phyloP scores from a whole-genome alignment of 1,139 yeast genomes.

The Komagataea norvegica region DNA sequence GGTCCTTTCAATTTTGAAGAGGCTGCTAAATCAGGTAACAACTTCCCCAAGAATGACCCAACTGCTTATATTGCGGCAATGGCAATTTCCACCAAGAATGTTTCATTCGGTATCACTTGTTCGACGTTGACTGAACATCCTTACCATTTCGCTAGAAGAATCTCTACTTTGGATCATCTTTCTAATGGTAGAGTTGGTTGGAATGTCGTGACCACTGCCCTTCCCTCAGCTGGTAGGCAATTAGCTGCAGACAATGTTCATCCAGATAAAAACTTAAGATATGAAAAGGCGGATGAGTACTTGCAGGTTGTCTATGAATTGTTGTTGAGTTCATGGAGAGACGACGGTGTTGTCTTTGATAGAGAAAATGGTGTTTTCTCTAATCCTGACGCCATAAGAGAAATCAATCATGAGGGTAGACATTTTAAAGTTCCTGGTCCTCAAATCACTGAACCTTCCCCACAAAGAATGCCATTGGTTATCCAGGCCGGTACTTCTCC shows the following conservation, averaged over 20 bases:
- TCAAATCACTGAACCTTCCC: slow-evolving; percentile 34
- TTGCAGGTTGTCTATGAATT: slow-evolving; percentile 35
- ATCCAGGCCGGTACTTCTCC: slow-evolving; percentile 11
- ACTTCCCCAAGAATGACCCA: slow-evolving; percentile 37
- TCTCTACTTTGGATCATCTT: slow-evolving; percentile 38
- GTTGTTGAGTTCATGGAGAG: slow-evolving; percentile 38
- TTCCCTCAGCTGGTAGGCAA: slow-evolving; percentile 33
- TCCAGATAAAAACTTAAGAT: slow-evolving; percentile 38
- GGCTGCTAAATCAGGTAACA: slow-evolving; percentile 35
- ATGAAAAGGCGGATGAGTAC: slow-evolving; percentile 36
- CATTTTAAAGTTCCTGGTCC: slow-evolving; percentile 39
- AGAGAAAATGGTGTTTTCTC: slow-evolving; percentile 29
- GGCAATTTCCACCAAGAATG: slow-evolving; percentile 37
- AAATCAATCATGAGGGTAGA: slow-evolving; percentile 35
- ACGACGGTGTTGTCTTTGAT: slow-evolving; percentile 35
- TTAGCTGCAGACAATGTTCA: slow-evolving; percentile 31
- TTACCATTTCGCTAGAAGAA: slow-evolving; percentile 37
- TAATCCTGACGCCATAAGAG: slow-evolving; percentile 33
- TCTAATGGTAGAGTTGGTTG: slow-evolving; percentile 41
- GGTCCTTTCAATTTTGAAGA: slow-evolving; percentile 32
- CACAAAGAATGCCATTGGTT: slow-evolving; percentile 10
- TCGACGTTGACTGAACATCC: slow-evolving; percentile 40
- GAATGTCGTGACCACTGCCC: slow-evolving; percentile 39
- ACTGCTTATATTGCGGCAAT: slow-evolving; percentile 34
- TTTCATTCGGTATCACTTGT: slow-evolving; percentile 39